Evolutionary conservation across 208 protist species (phyloP).

Genomic region (Leishmania lainsoni): DNA sequence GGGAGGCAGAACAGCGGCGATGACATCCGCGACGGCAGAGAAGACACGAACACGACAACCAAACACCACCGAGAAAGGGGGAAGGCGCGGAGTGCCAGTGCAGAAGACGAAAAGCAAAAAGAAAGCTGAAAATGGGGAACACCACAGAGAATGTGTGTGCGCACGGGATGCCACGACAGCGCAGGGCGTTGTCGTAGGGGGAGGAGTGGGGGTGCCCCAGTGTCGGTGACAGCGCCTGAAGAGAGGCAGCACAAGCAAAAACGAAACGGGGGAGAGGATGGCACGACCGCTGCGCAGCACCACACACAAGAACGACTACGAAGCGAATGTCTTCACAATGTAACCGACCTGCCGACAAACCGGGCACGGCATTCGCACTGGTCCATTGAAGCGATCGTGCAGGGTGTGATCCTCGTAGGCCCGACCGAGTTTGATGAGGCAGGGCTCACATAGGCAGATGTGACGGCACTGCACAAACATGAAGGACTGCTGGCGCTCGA

Average conservation of each 20-base stretch:
- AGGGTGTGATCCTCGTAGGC: slow-evolving; percentile 5
- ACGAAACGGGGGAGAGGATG: background rate
- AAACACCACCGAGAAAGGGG: background rate
- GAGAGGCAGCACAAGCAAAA: background rate
- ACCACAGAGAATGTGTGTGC: background rate
- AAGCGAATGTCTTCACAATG: background rate
- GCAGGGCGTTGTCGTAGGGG: background rate
- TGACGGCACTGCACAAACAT: slow-evolving; percentile 33
- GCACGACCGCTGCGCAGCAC: too few species aligned
- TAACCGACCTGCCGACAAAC: slow-evolving; percentile 2
- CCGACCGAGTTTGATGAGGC: slow-evolving; percentile 22
- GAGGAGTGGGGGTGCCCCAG: background rate
- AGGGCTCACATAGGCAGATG: slow-evolving; percentile 35
- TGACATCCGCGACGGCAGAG: too few species aligned
- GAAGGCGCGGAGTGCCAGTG: too few species aligned
- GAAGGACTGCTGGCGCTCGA: slow-evolving; percentile 9
- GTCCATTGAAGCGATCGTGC: slow-evolving; percentile 4
- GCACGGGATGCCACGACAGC: background rate
- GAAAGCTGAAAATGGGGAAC: background rate
- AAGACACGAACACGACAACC: too few species aligned
- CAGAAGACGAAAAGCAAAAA: background rate
- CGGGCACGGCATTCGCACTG: slow-evolving; percentile 22
- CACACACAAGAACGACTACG: background rate
- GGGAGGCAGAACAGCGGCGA: too few species aligned
- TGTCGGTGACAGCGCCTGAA: background rate